Evolutionary conservation across 1,284 basidiomycete genomes (phyloP).

Genomic region (Crucibulum cyathiforme): DNA sequence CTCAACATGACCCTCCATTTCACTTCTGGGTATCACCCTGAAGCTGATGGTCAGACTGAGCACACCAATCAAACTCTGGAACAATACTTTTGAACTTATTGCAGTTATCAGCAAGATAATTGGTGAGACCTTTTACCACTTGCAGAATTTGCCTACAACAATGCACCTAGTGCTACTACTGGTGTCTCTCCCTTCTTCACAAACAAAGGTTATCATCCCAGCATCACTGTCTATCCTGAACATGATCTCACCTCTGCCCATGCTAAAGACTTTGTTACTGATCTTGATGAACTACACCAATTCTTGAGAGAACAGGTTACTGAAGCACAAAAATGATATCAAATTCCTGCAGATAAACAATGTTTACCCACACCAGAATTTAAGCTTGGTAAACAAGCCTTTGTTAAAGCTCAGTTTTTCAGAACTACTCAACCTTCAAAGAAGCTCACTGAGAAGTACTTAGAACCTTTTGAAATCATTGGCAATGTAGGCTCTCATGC

Average conservation of each 20-base stretch:
- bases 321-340: neutral
- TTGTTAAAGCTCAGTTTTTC: neutral
- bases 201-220: too few species aligned
- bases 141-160: slow-evolving; percentile 32
- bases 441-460: too few species aligned
- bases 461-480: too few species aligned
- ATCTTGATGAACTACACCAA: too few species aligned
- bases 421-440: too few species aligned
- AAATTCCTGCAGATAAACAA: neutral
- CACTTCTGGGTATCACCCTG: slow-evolving; percentile 41
- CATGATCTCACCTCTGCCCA: too few species aligned
- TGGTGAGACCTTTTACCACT: slow-evolving; percentile 41
- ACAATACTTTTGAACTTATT: slow-evolving; percentile 17
- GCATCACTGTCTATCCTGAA: too few species aligned
- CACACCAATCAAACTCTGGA: neutral
- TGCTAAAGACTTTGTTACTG: too few species aligned
- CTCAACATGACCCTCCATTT: slow-evolving; percentile 2
- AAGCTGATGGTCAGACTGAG: slow-evolving; percentile 53
- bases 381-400: neutral
- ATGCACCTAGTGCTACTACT: too few species aligned
- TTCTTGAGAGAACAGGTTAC: neutral
- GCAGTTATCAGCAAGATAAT: slow-evolving; percentile 41
- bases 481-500: too few species aligned
- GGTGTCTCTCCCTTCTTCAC: too few species aligned
- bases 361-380: neutral